Conservation (phyloP, 441 rosid genomes). For the Syzygium malaccense region DNA sequence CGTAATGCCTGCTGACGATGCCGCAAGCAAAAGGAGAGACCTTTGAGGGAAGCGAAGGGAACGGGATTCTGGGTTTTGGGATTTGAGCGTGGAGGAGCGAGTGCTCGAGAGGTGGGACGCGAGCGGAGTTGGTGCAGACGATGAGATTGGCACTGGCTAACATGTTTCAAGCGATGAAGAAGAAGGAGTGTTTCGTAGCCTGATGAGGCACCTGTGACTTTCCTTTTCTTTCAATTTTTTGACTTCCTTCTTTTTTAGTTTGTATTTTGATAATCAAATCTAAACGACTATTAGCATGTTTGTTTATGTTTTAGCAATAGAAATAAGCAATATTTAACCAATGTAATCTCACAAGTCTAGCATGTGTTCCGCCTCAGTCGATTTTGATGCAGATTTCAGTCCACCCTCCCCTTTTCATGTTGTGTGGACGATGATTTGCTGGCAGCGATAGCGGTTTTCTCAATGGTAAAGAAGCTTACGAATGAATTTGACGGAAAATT, state of each 20-base stretch:
- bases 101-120: conserved; percentile 11
- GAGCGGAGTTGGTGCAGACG: conserved; percentile 46
- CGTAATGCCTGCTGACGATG: not conserved
- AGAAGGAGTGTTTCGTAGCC: not conserved
- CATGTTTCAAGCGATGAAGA: conserved; percentile 41
- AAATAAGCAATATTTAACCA: too few relatives aligned
- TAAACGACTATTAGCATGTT: not conserved
- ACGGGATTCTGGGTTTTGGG: conserved; percentile 1
- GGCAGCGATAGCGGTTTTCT: not conserved
- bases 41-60: conserved; percentile 3
- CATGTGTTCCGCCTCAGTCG: too few relatives aligned
- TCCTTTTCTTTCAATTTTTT: too few relatives aligned
- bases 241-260: too few relatives aligned
- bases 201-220: not conserved
- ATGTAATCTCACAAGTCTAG: too few relatives aligned
- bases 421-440: too few relatives aligned
- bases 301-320: not conserved
- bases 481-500: not conserved
- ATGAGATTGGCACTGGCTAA: conserved; percentile 30
- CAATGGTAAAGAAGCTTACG: not conserved
- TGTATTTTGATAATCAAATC: not conserved
- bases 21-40: conserved; percentile 1
- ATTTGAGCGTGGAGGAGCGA: conserved; percentile 4
- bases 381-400: too few relatives aligned
- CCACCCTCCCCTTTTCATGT: too few relatives aligned